phyloP scores from a whole-genome alignment of 331 rosid genomes.

The Erythrophleum ivorense region DNA sequence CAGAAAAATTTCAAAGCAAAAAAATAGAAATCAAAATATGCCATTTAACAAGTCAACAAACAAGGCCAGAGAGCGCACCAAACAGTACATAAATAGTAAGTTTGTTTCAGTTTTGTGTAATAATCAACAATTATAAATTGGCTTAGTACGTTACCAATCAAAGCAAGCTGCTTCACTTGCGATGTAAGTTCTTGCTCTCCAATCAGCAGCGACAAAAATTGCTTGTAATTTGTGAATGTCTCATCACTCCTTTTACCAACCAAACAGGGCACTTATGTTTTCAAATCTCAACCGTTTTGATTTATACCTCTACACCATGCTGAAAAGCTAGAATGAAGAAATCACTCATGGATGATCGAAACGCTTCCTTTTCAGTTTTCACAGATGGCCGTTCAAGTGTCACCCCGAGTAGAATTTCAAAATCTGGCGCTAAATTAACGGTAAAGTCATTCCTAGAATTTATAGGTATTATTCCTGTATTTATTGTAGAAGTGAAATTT shows the following conservation, averaged over 20 bases:
- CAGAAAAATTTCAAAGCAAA: background rate
- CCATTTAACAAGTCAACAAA: conserved; percentile 4
- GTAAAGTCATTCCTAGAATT: conserved; percentile 21
- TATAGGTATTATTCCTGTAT: background rate
- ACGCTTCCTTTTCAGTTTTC: conserved; percentile 1
- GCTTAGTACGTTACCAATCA: background rate
- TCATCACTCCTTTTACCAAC: conserved; percentile 25
- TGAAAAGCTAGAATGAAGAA: background rate
- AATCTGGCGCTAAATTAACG: conserved; percentile 34
- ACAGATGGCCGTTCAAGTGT: conserved; percentile 30
- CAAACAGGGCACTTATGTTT: conserved; percentile 15
- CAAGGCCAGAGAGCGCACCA: background rate
- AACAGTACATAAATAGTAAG: background rate
- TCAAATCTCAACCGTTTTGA: conserved; percentile 44
- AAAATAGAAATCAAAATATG: background rate
- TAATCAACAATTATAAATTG: background rate
- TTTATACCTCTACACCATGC: conserved; percentile 31
- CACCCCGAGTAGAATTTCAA: conserved; percentile 3
- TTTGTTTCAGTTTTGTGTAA: conserved; percentile 8
- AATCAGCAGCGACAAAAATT: conserved; percentile 18
- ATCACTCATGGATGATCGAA: conserved; percentile 1
- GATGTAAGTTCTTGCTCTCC: conserved; percentile 29
- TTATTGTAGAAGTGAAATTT: background rate
- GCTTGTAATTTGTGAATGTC: conserved; percentile 10
- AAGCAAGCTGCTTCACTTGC: background rate